phyloP scores from a whole-genome alignment of 805 yeast genomes.

The Candida odintsovae region DNA sequence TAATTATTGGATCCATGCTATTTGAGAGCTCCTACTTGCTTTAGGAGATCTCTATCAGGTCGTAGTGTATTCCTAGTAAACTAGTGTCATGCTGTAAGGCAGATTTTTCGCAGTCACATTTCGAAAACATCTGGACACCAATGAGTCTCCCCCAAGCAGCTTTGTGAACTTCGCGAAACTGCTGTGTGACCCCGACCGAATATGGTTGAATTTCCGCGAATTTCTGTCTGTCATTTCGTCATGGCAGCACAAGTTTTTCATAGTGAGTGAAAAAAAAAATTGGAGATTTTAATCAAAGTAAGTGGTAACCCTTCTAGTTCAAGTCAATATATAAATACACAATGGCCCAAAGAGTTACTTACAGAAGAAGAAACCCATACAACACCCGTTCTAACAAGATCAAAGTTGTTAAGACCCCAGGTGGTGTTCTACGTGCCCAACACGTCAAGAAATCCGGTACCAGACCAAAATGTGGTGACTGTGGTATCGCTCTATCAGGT shows the following conservation, averaged over 20 bases:
- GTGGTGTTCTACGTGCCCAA: constrained; percentile 97
- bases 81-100: neutral
- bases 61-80: neutral
- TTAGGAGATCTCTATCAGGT: neutral
- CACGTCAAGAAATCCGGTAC: constrained; percentile 88
- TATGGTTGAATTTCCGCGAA: neutral
- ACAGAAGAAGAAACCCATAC: constrained; percentile 99
- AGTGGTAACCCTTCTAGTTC: too few species aligned
- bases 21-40: neutral
- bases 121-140: constrained; percentile 4
- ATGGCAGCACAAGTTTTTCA: neutral
- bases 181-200: neutral
- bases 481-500: constrained; percentile 78
- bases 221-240: neutral
- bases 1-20: constrained; percentile 7
- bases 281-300: neutral
- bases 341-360: constrained; percentile 99
- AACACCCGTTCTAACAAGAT: constrained; percentile 99
- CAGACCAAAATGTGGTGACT: constrained; percentile 80
- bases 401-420: constrained; percentile 99
- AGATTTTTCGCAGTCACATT: constrained; percentile 10
- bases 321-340: constrained; percentile 17
- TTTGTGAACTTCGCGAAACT: neutral
- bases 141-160: neutral
- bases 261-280: neutral